Percentiles rank a stretch among this genome's conserved stretches.
Evolutionary conservation across 2,329 filamentous ascomycete species (phyloP).

Genomic region (Neodidymelliopsis sp.): DNA sequence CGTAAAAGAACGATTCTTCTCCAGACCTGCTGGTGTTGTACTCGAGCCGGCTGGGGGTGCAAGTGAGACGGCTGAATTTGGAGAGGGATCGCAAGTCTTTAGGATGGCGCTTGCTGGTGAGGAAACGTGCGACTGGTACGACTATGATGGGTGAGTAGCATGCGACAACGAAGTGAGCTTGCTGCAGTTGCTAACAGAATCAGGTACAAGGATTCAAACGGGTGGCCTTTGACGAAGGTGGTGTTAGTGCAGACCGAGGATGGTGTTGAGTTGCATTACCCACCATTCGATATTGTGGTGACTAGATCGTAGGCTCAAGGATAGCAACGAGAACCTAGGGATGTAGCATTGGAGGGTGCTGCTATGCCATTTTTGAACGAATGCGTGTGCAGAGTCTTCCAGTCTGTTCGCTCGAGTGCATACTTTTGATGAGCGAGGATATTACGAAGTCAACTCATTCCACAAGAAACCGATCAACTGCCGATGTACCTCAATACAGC

Average conservation of each 20-base stretch:
- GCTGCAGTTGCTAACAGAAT: neutral
- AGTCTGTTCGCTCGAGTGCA: too few species aligned
- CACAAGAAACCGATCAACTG: too few species aligned
- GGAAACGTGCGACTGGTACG: slow-evolving; percentile 41
- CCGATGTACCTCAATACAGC: too few species aligned
- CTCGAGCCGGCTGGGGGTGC: slow-evolving; percentile 38
- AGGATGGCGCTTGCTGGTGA: slow-evolving; percentile 36
- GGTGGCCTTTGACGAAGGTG: slow-evolving; percentile 42
- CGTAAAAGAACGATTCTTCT: slow-evolving; percentile 27
- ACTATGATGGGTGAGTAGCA: slow-evolving; percentile 39
- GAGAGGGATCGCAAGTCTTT: slow-evolving; percentile 36
- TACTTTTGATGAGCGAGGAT: too few species aligned
- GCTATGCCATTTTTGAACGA: too few species aligned
- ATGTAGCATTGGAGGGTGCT: too few species aligned
- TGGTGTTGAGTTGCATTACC: slow-evolving; percentile 39
- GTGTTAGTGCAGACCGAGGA: slow-evolving; percentile 30
- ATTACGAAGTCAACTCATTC: too few species aligned
- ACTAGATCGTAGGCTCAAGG: neutral
- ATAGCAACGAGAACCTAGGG: too few species aligned
- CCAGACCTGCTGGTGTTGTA: slow-evolving; percentile 30
- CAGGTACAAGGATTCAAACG: slow-evolving; percentile 40
- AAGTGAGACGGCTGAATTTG: slow-evolving; percentile 33
- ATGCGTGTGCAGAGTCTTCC: too few species aligned
- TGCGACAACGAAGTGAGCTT: neutral
- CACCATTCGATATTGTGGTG: slow-evolving; percentile 39